phyloP scores from a whole-genome alignment of 1,139 yeast species.

The Protomyces inundatus region DNA sequence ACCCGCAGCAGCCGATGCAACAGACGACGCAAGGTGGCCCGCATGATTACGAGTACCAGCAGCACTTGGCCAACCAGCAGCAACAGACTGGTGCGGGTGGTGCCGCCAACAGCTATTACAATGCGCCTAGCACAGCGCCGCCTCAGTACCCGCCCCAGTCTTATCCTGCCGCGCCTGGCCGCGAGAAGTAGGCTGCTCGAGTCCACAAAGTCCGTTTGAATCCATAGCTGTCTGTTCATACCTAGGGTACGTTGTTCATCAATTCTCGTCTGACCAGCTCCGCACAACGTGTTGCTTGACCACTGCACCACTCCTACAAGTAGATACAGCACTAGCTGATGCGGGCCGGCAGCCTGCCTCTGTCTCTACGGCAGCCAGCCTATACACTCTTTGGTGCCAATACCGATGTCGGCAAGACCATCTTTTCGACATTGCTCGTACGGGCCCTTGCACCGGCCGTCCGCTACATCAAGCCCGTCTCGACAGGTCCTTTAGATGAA shows the following conservation, averaged over 20 bases:
- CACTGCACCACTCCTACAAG: background rate
- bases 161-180: background rate
- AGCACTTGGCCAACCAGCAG: background rate
- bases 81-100: background rate
- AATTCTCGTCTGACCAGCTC: background rate
- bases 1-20: constrained; percentile 12
- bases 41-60: background rate
- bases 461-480: constrained; percentile 36
- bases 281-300: background rate
- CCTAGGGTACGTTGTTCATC: no score
- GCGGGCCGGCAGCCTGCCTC: constrained; percentile 3
- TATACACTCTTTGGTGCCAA: constrained; percentile 44
- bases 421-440: constrained; percentile 34
- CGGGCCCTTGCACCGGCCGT: constrained; percentile 29
- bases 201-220: no score
- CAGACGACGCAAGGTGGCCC: constrained; percentile 1
- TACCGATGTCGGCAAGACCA: constrained; percentile 37
- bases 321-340: background rate
- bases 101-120: background rate
- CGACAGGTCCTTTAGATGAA: constrained; percentile 35
- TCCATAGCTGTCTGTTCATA: no score
- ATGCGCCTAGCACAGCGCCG: background rate
- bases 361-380: constrained; percentile 13
- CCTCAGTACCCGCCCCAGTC: background rate
- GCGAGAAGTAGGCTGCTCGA: background rate